Evolutionary conservation across 805 yeast species (phyloP), one percentile per base, ranked within the genome.

Genomic region (Saturnispora silvae): DNA sequence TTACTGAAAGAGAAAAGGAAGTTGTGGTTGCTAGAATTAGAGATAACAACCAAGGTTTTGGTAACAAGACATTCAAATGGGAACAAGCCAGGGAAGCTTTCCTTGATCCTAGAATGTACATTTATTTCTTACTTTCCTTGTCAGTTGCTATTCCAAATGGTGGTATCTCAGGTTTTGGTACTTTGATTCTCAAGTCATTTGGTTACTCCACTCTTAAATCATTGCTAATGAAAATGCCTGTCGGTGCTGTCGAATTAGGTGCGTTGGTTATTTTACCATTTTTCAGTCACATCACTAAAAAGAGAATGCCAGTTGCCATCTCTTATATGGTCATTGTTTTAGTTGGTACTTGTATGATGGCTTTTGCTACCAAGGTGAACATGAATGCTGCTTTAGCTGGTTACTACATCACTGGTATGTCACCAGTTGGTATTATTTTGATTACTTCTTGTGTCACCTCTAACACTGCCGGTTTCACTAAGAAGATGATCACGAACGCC

Each of bases 381-480:
- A n/a, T n/a, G n/a, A 36, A 41, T 5, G 50, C 47, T 34, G 45
- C 47, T 33, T 38, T 54, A 10, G 52, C 57, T 7, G 60, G 60
- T 20, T 50, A 49, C 27, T 60, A 60, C 45, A 34, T 53, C 4
- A 31, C 55, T 14, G 42, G 44, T 19, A 44, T 47, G 16, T 37
- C 50, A 4, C 51, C 57, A 5, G 40, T 54, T 19, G 52, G 53
- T 24, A 50, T 52, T 46, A 48, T 51, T 38, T 51, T 54, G 31
- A 42, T 49, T 45, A 60, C 37, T 40, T 56, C 65, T 1, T 50
- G 55, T 27, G 56, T 49, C 48, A 65, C 42, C 59, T 59, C 72
- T 4, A 72, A 81, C 52, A 68, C 76, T 25, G 76, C 86, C 2
- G 92, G 92, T 10, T 71, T 73, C 43, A 79, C 87, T n/a, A 82